phyloP scores from a whole-genome alignment of 768 basidiomycete species.

The Pleurotus cornucopiae region DNA sequence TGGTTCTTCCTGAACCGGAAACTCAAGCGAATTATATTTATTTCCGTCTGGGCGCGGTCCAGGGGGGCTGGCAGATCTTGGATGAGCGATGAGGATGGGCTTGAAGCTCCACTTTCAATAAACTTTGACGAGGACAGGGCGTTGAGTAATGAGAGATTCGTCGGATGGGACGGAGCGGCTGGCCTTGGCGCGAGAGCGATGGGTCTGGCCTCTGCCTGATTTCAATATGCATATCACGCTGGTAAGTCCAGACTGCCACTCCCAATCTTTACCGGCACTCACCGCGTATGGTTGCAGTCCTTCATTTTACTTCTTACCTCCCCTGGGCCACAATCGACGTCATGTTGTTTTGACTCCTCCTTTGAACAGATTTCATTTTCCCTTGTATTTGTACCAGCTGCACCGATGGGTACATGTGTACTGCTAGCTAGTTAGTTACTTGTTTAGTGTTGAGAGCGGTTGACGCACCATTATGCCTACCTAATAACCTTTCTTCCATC shows the following conservation, averaged over 20 bases:
- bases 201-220: slow-evolving; percentile 37
- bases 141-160: slow-evolving; percentile 55
- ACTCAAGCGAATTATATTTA: slow-evolving; percentile 86
- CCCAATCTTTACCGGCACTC: background rate
- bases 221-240: background rate
- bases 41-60: slow-evolving; percentile 87
- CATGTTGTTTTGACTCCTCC: too few species aligned
- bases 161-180: slow-evolving; percentile 73
- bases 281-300: background rate
- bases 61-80: slow-evolving; percentile 51
- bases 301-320: too few species aligned
- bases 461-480: background rate
- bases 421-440: background rate
- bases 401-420: background rate
- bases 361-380: background rate
- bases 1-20: slow-evolving; percentile 97
- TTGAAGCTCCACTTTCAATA: slow-evolving; percentile 17
- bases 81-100: slow-evolving; percentile 44
- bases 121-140: slow-evolving; percentile 25
- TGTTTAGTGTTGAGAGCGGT: too few species aligned
- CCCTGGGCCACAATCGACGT: too few species aligned
- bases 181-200: slow-evolving; percentile 84
- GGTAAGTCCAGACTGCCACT: too few species aligned
- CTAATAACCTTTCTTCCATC: background rate
- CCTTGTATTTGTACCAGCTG: background rate